These are phyloP conservation scores for Novymonas esmeraldas DNA, from an alignment of 208 protist species.

Conservation along the genomic window DNA sequence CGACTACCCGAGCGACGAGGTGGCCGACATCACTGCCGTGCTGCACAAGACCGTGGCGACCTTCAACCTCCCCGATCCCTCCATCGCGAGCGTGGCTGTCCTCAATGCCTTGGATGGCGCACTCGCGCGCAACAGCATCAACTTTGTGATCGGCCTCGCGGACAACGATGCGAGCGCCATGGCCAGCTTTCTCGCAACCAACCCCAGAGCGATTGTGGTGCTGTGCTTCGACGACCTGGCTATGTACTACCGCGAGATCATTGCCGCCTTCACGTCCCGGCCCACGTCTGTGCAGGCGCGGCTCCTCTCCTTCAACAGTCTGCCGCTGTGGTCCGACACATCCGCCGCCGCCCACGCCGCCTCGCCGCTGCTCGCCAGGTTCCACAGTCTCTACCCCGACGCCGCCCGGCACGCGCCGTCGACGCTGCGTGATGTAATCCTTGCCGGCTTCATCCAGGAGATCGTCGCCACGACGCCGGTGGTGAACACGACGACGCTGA, in stretches of 20 bases:
- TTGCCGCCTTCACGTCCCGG: constrained; percentile 12
- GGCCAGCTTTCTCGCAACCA: constrained; percentile 14
- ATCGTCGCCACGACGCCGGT: constrained; percentile 8
- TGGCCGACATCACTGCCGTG: constrained; percentile 1
- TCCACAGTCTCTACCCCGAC: constrained; percentile 12
- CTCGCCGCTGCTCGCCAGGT: constrained; percentile 10
- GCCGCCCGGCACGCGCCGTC: neutral
- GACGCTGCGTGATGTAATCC: neutral
- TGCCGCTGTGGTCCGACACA: constrained; percentile 50
- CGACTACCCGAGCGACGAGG: constrained; percentile 5
- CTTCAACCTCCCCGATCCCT: constrained; percentile 1
- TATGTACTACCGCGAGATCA: constrained; percentile 30
- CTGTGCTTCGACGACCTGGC: constrained; percentile 40
- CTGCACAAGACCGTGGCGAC: constrained; percentile 9
- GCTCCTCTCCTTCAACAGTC: constrained; percentile 38
- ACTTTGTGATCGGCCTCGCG: constrained; percentile 19
- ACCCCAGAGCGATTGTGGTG: constrained; percentile 26
- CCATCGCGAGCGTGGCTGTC: neutral
- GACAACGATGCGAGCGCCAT: constrained; percentile 15
- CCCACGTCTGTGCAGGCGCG: constrained; percentile 25
- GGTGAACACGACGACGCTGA: constrained; percentile 24
- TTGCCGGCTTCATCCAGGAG: constrained; percentile 17
- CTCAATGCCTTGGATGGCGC: neutral
- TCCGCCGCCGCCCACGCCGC: constrained; percentile 6
- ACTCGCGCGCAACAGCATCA: neutral